phyloP scores from a whole-genome alignment of 352 stramenopile genomes.

The Phytopythium oedochilum region DNA sequence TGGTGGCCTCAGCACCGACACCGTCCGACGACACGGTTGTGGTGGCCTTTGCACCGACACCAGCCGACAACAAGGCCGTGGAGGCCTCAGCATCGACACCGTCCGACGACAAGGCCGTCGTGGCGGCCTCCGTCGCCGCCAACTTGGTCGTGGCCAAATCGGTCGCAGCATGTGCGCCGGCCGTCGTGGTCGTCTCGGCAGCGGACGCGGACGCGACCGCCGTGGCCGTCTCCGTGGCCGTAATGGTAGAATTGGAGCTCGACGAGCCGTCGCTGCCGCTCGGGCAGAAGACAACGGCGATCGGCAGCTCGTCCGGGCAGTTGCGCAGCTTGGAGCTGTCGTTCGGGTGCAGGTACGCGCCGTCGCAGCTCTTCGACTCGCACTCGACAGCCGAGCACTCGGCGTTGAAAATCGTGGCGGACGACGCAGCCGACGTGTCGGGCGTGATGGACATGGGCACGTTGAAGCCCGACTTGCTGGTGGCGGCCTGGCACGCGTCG shows the following conservation, averaged over 20 bases:
- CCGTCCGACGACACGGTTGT: constrained; percentile 6
- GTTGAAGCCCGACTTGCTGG: constrained; percentile 51
- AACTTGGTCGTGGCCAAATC: constrained; percentile 3
- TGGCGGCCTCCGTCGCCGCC: constrained; percentile 4
- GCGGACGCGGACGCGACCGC: constrained; percentile 1
- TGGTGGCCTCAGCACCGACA: not conserved
- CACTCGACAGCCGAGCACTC: constrained; percentile 30
- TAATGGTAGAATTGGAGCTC: constrained; percentile 8
- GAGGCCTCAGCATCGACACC: too few relatives aligned
- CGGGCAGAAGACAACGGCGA: constrained; percentile 44
- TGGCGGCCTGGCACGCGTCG: constrained; percentile 36
- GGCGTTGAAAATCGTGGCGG: constrained; percentile 14
- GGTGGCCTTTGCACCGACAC: too few relatives aligned
- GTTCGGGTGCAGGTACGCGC: constrained; percentile 43
- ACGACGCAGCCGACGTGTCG: constrained; percentile 18
- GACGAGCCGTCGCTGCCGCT: constrained; percentile 17
- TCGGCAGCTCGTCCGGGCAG: constrained; percentile 27
- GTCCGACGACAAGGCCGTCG: constrained; percentile 3
- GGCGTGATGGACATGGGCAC: constrained; percentile 36
- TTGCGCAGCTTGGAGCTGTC: constrained; percentile 47
- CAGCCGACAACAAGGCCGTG: too few relatives aligned
- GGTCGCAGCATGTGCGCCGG: constrained; percentile 7
- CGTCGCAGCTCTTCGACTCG: constrained; percentile 20
- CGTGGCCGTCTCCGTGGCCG: constrained; percentile 11
- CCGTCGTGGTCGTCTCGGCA: constrained; percentile 9